These are phyloP conservation scores for Fusarium xylarioides DNA, from an alignment of 2,329 filamentous ascomycete species.

Conservation along the genomic window DNA sequence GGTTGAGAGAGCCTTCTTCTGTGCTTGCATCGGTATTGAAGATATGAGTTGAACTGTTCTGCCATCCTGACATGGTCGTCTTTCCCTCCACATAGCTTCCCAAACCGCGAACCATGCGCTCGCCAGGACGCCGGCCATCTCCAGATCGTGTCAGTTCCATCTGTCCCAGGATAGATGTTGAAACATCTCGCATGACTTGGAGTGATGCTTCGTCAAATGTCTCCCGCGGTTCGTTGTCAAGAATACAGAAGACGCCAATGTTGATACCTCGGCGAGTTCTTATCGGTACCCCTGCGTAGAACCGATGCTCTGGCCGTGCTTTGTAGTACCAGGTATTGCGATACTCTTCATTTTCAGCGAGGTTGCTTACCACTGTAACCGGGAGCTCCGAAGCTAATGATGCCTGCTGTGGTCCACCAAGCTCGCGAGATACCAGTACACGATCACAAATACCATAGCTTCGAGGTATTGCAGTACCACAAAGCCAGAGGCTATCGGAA, in stretches of 20 bases:
- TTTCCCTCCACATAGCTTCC: slow-evolving; percentile 52
- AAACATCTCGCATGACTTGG: slow-evolving; percentile 40
- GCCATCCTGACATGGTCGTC: slow-evolving; percentile 38
- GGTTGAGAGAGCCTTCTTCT: slow-evolving; percentile 21
- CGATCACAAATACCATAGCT: slow-evolving; percentile 42
- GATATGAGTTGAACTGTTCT: slow-evolving; percentile 7
- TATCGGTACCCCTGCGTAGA: slow-evolving; percentile 55
- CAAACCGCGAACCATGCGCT: slow-evolving; percentile 52
- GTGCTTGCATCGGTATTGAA: slow-evolving; percentile 1
- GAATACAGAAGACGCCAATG: slow-evolving; percentile 52
- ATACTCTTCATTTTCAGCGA: slow-evolving; percentile 44
- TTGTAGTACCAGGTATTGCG: slow-evolving; percentile 33
- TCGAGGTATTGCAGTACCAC: slow-evolving; percentile 46
- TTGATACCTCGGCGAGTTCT: slow-evolving; percentile 51
- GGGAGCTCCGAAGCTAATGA: slow-evolving; percentile 32
- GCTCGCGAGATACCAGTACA: slow-evolving; percentile 19
- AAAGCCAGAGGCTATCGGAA: slow-evolving; percentile 42
- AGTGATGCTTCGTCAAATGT: slow-evolving; percentile 43
- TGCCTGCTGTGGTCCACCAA: not conserved
- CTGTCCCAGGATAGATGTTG: slow-evolving; percentile 48
- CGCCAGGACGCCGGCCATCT: slow-evolving; percentile 42
- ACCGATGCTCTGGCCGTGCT: slow-evolving; percentile 40
- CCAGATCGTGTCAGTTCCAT: slow-evolving; percentile 45
- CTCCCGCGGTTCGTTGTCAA: slow-evolving; percentile 23
- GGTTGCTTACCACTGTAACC: slow-evolving; percentile 47